phyloP scores from a whole-genome alignment of 805 yeast species.

The Candida corydali region DNA sequence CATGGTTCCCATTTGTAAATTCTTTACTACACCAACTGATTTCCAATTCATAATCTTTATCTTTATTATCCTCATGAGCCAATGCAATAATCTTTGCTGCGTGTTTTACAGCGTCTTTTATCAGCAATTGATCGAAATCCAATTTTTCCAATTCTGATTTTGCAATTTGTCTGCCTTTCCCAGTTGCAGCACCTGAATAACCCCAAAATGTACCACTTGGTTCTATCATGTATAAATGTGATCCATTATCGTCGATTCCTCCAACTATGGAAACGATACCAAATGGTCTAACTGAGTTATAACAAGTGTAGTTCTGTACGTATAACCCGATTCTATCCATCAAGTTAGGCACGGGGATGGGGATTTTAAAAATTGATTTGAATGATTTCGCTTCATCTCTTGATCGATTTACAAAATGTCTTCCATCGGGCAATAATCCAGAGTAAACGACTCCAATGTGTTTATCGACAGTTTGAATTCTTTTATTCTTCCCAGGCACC shows the following conservation, averaged over 20 bases:
- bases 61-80: conserved; percentile 97
- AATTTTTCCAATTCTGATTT: conserved; percentile 93
- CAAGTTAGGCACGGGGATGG: conserved; percentile 75
- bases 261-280: conserved; percentile 92
- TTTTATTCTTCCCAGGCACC: conserved; percentile 82
- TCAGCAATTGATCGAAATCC: conserved; percentile 63
- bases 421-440: conserved; percentile 94
- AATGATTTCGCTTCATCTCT: conserved; percentile 85
- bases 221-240: conserved; percentile 93
- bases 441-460: conserved; percentile 95
- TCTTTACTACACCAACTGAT: conserved; percentile 79
- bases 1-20: conserved; percentile 78
- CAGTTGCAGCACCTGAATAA: conserved; percentile 94
- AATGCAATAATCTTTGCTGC: conserved; percentile 91
- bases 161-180: conserved; percentile 98
- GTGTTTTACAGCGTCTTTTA: conserved; percentile 81
- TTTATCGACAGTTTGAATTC: conserved; percentile 89
- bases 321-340: conserved; percentile 85
- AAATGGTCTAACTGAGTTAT: conserved; percentile 96
- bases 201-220: conserved; percentile 99
- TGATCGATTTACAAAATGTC: conserved; percentile 87
- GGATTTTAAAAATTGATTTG: conserved; percentile 69
- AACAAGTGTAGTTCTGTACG: conserved; percentile 93
- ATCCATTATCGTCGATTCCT: conserved; percentile 86
- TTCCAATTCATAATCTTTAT: conserved; percentile 94